A percentile compares a stretch with the other conserved stretches of the same genome.
phyloP scores from a whole-genome alignment of 768 basidiomycete species.

The Tricholoma terreum region DNA sequence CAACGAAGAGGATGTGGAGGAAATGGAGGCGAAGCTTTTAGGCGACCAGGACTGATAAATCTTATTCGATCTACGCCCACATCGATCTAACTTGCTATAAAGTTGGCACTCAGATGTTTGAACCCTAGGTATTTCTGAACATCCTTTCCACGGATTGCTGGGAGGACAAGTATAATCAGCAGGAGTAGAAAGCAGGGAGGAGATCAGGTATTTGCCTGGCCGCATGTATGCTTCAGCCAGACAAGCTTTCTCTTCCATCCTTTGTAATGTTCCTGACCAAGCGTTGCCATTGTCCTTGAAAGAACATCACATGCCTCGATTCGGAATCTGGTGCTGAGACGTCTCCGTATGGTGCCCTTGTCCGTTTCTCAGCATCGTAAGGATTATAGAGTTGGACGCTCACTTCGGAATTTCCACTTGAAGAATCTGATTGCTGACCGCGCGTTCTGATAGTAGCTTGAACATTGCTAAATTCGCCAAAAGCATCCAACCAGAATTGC shows the following conservation, averaged over 20 bases:
- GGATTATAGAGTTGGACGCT: background rate
- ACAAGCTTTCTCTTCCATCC: constrained; percentile 41
- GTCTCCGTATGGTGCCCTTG: constrained; percentile 21
- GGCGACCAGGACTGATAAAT: constrained; percentile 19
- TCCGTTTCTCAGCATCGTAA: background rate
- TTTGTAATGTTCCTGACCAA: constrained; percentile 30
- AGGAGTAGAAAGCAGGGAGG: background rate
- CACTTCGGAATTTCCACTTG: constrained; percentile 8
- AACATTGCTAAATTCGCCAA: constrained; percentile 35
- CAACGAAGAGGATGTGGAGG: constrained; percentile 51
- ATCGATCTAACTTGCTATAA: background rate
- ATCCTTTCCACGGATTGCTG: constrained; percentile 11
- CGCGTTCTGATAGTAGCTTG: constrained; percentile 17
- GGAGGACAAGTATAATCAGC: background rate
- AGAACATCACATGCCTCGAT: constrained; percentile 52
- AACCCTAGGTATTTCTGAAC: constrained; percentile 7
- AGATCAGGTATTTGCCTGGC: constrained; percentile 33
- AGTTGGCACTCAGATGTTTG: background rate
- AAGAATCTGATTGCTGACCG: background rate
- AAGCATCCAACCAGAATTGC: constrained; percentile 57
- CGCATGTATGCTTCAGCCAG: constrained; percentile 59
- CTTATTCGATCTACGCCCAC: background rate
- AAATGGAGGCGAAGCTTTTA: constrained; percentile 51
- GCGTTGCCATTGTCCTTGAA: constrained; percentile 37
- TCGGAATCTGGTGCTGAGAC: constrained; percentile 46